phyloP scores from a whole-genome alignment of 2,329 filamentous ascomycete species.

The Sodiomyces alkalinus region DNA sequence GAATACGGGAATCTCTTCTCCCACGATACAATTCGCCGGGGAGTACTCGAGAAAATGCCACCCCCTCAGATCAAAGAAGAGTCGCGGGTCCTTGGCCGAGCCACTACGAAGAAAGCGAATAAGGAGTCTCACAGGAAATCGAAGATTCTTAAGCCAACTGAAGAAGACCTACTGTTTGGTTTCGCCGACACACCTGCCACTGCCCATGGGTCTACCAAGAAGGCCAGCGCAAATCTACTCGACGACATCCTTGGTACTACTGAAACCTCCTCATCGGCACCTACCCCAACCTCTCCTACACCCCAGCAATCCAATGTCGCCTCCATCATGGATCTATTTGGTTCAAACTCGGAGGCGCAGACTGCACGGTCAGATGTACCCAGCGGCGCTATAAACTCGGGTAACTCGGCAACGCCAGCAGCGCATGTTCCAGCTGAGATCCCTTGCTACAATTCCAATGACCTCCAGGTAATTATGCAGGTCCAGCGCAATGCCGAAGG shows the following conservation, averaged over 20 bases:
- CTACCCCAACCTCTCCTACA: conserved; percentile 29
- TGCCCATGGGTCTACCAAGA: conserved; percentile 35
- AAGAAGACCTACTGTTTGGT: conserved; percentile 82
- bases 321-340: conserved; percentile 86
- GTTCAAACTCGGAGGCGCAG: too few relatives aligned
- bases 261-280: conserved; percentile 39
- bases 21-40: conserved; percentile 72
- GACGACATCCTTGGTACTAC: conserved; percentile 83
- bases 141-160: conserved; percentile 67
- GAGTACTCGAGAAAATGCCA: conserved; percentile 95
- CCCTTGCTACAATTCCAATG: conserved; percentile 75
- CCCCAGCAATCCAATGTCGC: conserved; percentile 42
- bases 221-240: conserved; percentile 71
- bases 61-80: conserved; percentile 93
- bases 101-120: conserved; percentile 44
- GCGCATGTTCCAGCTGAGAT: conserved; percentile 22
- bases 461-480: conserved; percentile 64
- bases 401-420: too few relatives aligned
- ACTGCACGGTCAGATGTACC: too few relatives aligned
- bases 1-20: conserved; percentile 93
- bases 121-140: conserved; percentile 59
- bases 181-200: conserved; percentile 37
- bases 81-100: conserved; percentile 75
- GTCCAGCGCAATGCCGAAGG: conserved; percentile 71
- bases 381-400: conserved; percentile 19